These are phyloP conservation scores for Acrocalymma vagum DNA, from an alignment of 2,329 filamentous ascomycete species.

Conservation along the genomic window DNA sequence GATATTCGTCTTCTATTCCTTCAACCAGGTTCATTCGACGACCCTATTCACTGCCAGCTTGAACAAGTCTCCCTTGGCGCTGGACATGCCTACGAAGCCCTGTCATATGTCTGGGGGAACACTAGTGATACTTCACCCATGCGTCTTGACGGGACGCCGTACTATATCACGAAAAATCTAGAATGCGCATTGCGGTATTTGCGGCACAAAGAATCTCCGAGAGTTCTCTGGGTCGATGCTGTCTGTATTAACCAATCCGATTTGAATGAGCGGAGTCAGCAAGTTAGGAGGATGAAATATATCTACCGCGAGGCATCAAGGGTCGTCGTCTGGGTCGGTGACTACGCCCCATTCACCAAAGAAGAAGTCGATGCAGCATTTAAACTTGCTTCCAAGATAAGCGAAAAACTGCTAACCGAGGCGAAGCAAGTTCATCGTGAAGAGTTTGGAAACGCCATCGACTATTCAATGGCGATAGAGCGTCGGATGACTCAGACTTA, in stretches of 20 bases:
- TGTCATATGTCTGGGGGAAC: constrained; percentile 10
- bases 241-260: constrained; percentile 6
- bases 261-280: not conserved
- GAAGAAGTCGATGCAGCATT: too few relatives aligned
- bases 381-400: too few relatives aligned
- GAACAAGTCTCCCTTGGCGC: constrained; percentile 10
- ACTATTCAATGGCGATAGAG: too few relatives aligned
- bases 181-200: constrained; percentile 9
- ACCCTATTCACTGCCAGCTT: constrained; percentile 4
- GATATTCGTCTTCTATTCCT: too few relatives aligned
- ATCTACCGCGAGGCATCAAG: constrained; percentile 11
- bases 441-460: too few relatives aligned
- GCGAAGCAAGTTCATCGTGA: too few relatives aligned
- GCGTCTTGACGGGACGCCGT: constrained; percentile 1
- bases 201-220: constrained; percentile 1
- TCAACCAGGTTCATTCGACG: constrained; percentile 2
- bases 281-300: constrained; percentile 11
- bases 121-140: constrained; percentile 4
- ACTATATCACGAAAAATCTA: constrained; percentile 9
- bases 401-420: too few relatives aligned
- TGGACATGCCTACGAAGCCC: constrained; percentile 8
- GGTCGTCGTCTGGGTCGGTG: constrained; percentile 19
- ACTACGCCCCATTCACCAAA: too few relatives aligned
- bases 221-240: constrained; percentile 6
- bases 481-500: too few relatives aligned